phyloP scores from a whole-genome alignment of 805 yeast species.

The Metschnikowia borealis region DNA sequence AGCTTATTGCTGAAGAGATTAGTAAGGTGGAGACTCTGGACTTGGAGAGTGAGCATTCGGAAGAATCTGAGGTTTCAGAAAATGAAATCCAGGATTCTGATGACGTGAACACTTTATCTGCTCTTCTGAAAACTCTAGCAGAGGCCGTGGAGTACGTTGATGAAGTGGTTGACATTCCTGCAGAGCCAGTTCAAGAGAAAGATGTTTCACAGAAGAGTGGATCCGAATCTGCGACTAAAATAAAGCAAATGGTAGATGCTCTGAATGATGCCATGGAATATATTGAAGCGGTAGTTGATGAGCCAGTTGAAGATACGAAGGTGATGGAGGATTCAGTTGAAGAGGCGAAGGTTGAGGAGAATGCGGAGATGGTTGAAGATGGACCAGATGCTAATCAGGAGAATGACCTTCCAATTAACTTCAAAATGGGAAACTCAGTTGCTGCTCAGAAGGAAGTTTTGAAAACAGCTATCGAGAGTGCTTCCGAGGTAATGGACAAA shows the following conservation, averaged over 20 bases:
- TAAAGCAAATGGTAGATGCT: background rate
- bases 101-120: background rate
- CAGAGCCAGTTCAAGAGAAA: background rate
- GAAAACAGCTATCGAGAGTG: background rate
- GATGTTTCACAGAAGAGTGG: background rate
- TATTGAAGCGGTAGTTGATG: background rate
- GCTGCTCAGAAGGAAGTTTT: background rate
- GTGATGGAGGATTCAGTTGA: background rate
- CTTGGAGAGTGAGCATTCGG: background rate
- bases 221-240: background rate
- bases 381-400: background rate
- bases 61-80: background rate
- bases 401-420: background rate
- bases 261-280: background rate
- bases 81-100: background rate
- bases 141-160: background rate
- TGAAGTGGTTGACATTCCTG: background rate
- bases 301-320: background rate
- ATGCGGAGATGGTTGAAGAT: background rate
- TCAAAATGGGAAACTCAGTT: background rate
- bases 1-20: background rate
- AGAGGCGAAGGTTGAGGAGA: no score
- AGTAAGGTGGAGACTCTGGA: background rate
- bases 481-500: background rate
- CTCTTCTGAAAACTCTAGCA: background rate